Base-by-base conservation (phyloP, 352 stramenopile genomes). In the Globisporangium takayamanum region DNA sequence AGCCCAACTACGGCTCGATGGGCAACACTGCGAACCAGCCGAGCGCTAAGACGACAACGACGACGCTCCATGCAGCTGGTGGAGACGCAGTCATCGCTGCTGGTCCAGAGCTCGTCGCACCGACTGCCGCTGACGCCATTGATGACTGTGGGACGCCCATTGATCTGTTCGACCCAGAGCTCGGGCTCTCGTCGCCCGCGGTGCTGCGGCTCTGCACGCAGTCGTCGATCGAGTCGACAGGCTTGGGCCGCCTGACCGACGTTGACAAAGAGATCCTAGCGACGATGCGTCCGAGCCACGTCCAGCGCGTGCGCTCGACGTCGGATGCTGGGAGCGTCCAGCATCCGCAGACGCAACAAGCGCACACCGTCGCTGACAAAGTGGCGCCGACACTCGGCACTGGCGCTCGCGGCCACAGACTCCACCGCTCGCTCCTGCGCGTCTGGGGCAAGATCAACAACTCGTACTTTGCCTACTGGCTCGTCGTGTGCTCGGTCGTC, bases 401-500 rank as follows among this genome's bases (percentile, higher is more conserved):
- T 39, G 33, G 22, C 33, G 52, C 33, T 33, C 44, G 44, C 0
- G 15, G 11, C n/a, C 44, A 28, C 20, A 20, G 50, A 25, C 1
- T 45, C 16, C 18, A 30, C 26, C 22, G 5, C 2, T 41, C 28
- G 46, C 46, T 65, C 3, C 42, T 68, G 48, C 60, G 48, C 36
- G 67, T 70, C 55, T 63, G 73, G 26, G 73, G 72, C 39, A 72
- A 76, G 33, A 66, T 89, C 42, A 59, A 76, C 37, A 89, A 89
- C 50, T 89, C 79, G 60, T 89, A 87, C 69, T 89, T 87, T 53
- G 77, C 76, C 1, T 74, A 77, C 11, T 87, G 79, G 77, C 72
- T 89, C n/a, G 75, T 86, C 15, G 58, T 70, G 6, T 83, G 76
- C 60, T 87, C 79, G 25, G 42, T 84, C 6, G 69, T 71, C 39